Evolutionary conservation across 2,329 filamentous ascomycete species (phyloP), one percentile per base, ranked within the genome.

Genomic region (Penicillium olsonii): DNA sequence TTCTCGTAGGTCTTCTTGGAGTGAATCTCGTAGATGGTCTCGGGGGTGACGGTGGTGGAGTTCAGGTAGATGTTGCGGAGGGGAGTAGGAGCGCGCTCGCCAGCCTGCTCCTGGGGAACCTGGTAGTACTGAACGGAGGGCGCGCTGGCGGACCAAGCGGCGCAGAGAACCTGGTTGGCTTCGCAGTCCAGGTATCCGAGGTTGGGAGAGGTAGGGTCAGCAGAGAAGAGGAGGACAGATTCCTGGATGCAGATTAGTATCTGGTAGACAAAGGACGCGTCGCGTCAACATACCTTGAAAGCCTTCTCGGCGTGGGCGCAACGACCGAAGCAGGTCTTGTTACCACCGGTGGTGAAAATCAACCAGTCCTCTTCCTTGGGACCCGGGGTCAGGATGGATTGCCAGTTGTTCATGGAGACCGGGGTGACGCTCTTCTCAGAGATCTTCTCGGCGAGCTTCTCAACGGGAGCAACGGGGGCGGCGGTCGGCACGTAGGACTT

Each of bases 241-340:
- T 79, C 72, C 80, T 83, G 53, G 14, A 50, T 40, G 19, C 33
- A 11, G n/a, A 38, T 42, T 14, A 35, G 3, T 22, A 24, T 48
- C 29, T 29, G 45, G 22, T 42, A 27, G n/a, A 31, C 3, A 17
- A 37, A 42, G 26, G 39, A 40, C 42, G 31, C 31, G 29, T 42
- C 24, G 41, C 15, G 19, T 34, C 40, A 42, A 61, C 72, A 63
- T 66, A 77, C 75, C 55, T 77, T 75, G 68, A 74, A 78, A 6
- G 79, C 79, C 60, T 75, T 75, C 45, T 84, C 79, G 11, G 78
- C 75, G 37, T 70, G 72, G 24, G 63, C 75, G 67, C 84, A 87
- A 53, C 77, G 69, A 54, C 83, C 83, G 59, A 78, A 84, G 72
- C 84, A 87, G 31, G 81, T 84, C 68, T 79, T 80, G 72, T 87